Base-by-base conservation (phyloP, 129 eudicot genomes). In the Helichrysum umbraculigerum region DNA sequence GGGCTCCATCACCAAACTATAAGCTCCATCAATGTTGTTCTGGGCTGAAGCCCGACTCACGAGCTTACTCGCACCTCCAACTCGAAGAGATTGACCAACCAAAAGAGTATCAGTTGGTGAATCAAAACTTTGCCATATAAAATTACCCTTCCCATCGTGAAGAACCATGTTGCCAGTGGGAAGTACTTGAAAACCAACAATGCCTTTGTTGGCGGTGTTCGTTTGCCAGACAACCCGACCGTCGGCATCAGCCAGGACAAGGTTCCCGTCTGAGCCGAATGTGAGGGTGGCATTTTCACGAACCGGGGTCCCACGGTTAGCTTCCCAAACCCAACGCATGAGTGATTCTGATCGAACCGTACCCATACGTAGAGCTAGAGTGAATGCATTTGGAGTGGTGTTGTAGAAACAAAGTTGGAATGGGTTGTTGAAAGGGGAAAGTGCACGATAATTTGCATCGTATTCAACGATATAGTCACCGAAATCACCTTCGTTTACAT, bases 291-390 rank as follows among this genome's bases (percentile, higher is more conserved):
- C 90, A 25, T 86, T 81, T 29, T 86, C 88, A 0, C 71, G 61
- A 14, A 88, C 93, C 0, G 88, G 88, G 47, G 56, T 81, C 0
- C 85, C 85, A 0, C 93, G 84, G 71, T 86, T 88, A 3, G 93
- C 93, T 74, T 88, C 90, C 90, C 93, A 88, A 8, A 88, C 90
- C 90, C 88, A 88, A 3, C 88, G 85, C 73, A 76, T 57, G 6
- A 83, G 73, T 0, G 84, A 73, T 30, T 81, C 85, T 7, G 86
- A 76, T 4, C 83, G 63, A 14, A 64, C 58, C 2, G 72, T 30
- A 3, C 90, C 93, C 82, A 84, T 81, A 6, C 88, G 83, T 15
- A 88, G 66, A 35, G 90, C 86, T 20, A 86, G 71, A 4, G 85
- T 85, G 61, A 58, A 88, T 5, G 85, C 81, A 16, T 68, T 76